These are phyloP conservation scores for Volvox carteri DNA, from an alignment of 163 green algal genomes.

Conservation along the genomic window DNA sequence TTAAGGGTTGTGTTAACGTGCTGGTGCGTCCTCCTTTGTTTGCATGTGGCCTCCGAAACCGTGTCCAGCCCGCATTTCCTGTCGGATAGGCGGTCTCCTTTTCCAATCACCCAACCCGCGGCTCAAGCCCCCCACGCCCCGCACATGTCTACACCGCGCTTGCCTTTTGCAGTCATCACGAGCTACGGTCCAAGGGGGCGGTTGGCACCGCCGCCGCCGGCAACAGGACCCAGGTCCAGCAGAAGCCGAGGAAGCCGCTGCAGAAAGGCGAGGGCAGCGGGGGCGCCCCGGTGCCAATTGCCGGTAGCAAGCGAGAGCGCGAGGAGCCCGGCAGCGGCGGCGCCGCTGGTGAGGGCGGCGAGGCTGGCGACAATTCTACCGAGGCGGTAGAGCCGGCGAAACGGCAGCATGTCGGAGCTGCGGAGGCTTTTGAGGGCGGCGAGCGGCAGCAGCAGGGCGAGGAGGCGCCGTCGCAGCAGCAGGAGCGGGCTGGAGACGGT, in stretches of 20 bases:
- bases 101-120: no score
- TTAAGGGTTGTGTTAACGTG: no score
- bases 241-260: constrained; percentile 17
- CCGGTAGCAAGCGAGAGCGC: constrained; percentile 14
- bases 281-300: neutral
- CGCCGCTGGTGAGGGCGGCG: neutral
- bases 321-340: neutral
- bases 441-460: neutral
- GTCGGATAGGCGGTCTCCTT: no score
- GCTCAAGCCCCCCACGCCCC: no score
- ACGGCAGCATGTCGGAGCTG: neutral
- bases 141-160: no score
- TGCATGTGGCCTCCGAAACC: no score
- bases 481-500: neutral
- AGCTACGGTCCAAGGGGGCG: constrained; percentile 40
- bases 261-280: neutral
- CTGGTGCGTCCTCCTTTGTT: no score
- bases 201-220: neutral
- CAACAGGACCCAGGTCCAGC: constrained; percentile 33
- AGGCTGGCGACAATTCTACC: neutral
- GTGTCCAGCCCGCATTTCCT: no score
- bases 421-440: constrained; percentile 3
- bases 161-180: constrained; percentile 40
- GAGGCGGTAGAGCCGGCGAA: neutral
- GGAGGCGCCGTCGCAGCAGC: neutral